phyloP scores from a whole-genome alignment of 1,284 basidiomycete species.

The Moniliella sp. region DNA sequence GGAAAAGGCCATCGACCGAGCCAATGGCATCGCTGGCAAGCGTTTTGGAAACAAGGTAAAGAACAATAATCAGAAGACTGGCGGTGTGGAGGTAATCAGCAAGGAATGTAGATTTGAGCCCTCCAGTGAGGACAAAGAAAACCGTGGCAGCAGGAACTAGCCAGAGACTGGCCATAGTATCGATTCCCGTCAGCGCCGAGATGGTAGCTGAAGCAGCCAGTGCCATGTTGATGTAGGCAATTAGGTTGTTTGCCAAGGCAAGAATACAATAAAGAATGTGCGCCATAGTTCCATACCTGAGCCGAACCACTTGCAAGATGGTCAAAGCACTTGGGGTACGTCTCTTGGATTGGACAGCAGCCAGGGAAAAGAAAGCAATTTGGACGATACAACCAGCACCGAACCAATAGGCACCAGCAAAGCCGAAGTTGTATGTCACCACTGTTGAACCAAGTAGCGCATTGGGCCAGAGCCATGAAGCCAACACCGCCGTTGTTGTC shows the following conservation, averaged over 20 bases:
- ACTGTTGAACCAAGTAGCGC: slow-evolving; percentile 16
- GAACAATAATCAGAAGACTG: slow-evolving; percentile 15
- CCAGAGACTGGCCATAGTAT: slow-evolving; percentile 16
- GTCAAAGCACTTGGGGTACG: slow-evolving; percentile 17
- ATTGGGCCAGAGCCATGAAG: slow-evolving; percentile 22
- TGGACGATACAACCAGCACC: slow-evolving; percentile 1
- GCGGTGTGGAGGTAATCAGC: slow-evolving; percentile 17
- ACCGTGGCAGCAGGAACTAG: slow-evolving; percentile 19
- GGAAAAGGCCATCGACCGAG: slow-evolving; percentile 9
- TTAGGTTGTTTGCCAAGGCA: slow-evolving; percentile 20
- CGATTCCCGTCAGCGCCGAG: slow-evolving; percentile 20
- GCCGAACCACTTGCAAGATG: slow-evolving; percentile 19
- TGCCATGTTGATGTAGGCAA: slow-evolving; percentile 23
- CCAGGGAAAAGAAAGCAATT: slow-evolving; percentile 5
- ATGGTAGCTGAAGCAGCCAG: slow-evolving; percentile 20
- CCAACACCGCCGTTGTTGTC: slow-evolving; percentile 19
- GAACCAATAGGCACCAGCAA: slow-evolving; percentile 9
- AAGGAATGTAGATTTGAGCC: slow-evolving; percentile 18
- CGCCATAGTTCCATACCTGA: slow-evolving; percentile 15
- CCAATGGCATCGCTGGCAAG: slow-evolving; percentile 9
- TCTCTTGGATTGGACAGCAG: slow-evolving; percentile 7
- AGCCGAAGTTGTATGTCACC: slow-evolving; percentile 22
- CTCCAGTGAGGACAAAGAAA: slow-evolving; percentile 20
- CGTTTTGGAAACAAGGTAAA: slow-evolving; percentile 17
- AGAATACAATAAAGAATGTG: slow-evolving; percentile 19